Evolutionary conservation across 1,139 yeast species (phyloP), one percentile per base, ranked within the genome.

Genomic region (Yarrowia galli): DNA sequence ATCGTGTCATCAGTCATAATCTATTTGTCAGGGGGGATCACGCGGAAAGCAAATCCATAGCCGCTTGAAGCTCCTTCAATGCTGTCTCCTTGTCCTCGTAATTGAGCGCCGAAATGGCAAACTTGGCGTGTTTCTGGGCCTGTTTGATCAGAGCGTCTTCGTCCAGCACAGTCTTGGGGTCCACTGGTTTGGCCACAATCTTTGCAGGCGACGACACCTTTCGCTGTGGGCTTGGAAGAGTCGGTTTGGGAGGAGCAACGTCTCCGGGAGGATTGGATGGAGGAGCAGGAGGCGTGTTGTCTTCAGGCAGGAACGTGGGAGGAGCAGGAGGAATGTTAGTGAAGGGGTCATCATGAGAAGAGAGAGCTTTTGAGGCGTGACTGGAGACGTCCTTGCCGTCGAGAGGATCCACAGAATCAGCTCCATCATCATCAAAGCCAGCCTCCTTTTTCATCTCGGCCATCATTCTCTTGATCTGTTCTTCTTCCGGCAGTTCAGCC

Each of bases 101-200:
- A 76, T 92, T 93, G 73, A 95, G 83, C 0, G 99, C 99, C 65
- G 97, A 91, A 12, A 93, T 89, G 3, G 98, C 98, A 77, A 88
- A 95, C 77, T 89, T 91, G 65, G 98, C 95, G 72, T 87, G 90
- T 75, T 90, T 92, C 75, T 93, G 98, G 0, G 92, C 90, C 71
- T 83, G 81, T n/a, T 85, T 72, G 25, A 89, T 86, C 46, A 83
- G 81, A 69, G 89, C 92, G 22, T 89, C 85, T 54, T 84, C 83
- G 70, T 84, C 84, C 69, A 90, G 76, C 15, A 61, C 45, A 2
- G 54, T 23, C 8, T 20, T 32, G 13, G 56, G 56, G 89, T 84
- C 46, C 79, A 76, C 48, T 79, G 89, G 83, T 58, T 84, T 74
- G 25, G 78, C 69, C 40, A 69, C 67, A 13, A 75, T 65, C 10